These are phyloP conservation scores for Picochlorum sp. DNA, from an alignment of 139 green algal genomes.

Conservation along the genomic window DNA sequence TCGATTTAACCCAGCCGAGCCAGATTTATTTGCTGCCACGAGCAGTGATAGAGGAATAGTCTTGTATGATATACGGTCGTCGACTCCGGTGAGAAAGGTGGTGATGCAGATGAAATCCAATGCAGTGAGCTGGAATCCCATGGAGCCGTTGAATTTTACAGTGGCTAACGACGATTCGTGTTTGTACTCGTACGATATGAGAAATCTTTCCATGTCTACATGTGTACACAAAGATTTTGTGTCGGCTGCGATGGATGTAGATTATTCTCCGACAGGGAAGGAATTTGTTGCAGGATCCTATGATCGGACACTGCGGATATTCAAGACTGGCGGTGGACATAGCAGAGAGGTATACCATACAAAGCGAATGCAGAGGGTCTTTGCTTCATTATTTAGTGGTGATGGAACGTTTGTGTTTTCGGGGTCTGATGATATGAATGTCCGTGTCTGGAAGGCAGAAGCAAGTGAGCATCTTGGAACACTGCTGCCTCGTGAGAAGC, in stretches of 20 bases:
- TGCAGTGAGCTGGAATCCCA: slow-evolving; percentile 90
- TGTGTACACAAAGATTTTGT: slow-evolving; percentile 93
- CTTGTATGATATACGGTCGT: slow-evolving; percentile 87
- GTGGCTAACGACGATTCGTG: slow-evolving; percentile 91
- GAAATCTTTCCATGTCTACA: slow-evolving; percentile 64
- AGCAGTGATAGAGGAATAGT: slow-evolving; percentile 84
- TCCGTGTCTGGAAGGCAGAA: slow-evolving; percentile 64
- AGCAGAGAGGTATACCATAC: slow-evolving; percentile 84
- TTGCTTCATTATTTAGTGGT: slow-evolving; percentile 73
- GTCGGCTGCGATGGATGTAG: slow-evolving; percentile 92
- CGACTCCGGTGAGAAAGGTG: slow-evolving; percentile 83
- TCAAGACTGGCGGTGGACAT: slow-evolving; percentile 75
- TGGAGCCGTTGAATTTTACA: slow-evolving; percentile 98
- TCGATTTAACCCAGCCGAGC: slow-evolving; percentile 91
- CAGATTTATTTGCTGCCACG: slow-evolving; percentile 82
- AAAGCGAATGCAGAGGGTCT: slow-evolving; percentile 95
- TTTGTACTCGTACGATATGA: slow-evolving; percentile 98
- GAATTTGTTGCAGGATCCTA: slow-evolving; percentile 97
- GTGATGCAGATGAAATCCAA: slow-evolving; percentile 90
- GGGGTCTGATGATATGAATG: slow-evolving; percentile 65
- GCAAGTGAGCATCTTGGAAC: slow-evolving; percentile 81
- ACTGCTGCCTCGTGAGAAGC: slow-evolving; percentile 76
- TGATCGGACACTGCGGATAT: slow-evolving; percentile 91
- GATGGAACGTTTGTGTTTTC: slow-evolving; percentile 92
- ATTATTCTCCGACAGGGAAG: slow-evolving; percentile 92